phyloP scores from a whole-genome alignment of 306 rosid species.

The Gastrolobium villosum region DNA sequence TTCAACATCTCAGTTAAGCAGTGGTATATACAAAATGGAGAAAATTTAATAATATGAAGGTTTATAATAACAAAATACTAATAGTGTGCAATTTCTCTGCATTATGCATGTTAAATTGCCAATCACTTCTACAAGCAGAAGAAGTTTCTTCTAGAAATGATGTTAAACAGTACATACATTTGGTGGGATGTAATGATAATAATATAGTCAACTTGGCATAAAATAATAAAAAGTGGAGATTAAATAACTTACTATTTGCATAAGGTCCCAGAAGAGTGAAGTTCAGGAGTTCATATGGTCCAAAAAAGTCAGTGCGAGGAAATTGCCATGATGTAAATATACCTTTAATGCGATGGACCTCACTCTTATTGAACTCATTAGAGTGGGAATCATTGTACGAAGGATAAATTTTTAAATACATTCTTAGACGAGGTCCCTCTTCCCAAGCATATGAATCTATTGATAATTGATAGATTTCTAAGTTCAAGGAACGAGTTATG shows the following conservation, averaged over 20 bases:
- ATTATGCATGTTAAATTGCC: slow-evolving; percentile 29
- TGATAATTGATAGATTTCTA: slow-evolving; percentile 63
- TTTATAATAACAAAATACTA: background rate
- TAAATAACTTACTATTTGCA: slow-evolving; percentile 60
- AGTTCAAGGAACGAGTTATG: slow-evolving; percentile 55
- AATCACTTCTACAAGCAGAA: slow-evolving; percentile 30
- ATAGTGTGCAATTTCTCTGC: background rate
- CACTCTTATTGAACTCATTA: slow-evolving; percentile 58
- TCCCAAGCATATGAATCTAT: slow-evolving; percentile 74
- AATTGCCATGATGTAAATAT: slow-evolving; percentile 63
- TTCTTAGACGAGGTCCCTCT: slow-evolving; percentile 79
- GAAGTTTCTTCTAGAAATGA: slow-evolving; percentile 4
- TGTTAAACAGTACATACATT: slow-evolving; percentile 16
- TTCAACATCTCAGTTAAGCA: slow-evolving; percentile 3
- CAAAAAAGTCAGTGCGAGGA: slow-evolving; percentile 65
- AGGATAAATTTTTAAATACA: slow-evolving; percentile 84
- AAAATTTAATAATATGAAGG: slow-evolving; percentile 3
- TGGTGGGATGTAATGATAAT: slow-evolving; percentile 9
- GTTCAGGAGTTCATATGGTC: slow-evolving; percentile 91
- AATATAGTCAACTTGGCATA: slow-evolving; percentile 7
- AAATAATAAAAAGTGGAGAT: slow-evolving; percentile 52
- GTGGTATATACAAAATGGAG: background rate
- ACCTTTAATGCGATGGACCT: slow-evolving; percentile 58
- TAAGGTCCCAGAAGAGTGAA: slow-evolving; percentile 70
- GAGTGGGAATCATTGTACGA: slow-evolving; percentile 39